Conservation (phyloP, 1,284 basidiomycete species). For the Stereum hirsutum region DNA sequence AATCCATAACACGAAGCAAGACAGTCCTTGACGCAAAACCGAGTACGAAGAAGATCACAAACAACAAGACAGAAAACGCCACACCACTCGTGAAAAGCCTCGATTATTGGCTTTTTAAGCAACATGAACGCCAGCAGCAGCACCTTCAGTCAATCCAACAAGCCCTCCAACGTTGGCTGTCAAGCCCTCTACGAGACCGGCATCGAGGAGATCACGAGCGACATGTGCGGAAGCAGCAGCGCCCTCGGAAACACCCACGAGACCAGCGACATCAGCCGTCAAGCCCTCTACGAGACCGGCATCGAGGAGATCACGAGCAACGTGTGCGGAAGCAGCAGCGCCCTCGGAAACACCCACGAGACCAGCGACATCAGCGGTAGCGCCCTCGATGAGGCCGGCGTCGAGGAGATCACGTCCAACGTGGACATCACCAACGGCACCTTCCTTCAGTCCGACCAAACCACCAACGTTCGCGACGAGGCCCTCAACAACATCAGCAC, state of each 20-base stretch:
- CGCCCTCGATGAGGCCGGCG: neutral
- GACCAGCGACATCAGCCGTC: neutral
- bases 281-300: neutral
- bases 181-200: neutral
- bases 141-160: slow-evolving; percentile 1
- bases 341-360: slow-evolving; percentile 4
- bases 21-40: too few relatives aligned
- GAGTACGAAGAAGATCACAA: too few relatives aligned
- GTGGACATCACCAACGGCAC: neutral
- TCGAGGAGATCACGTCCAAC: slow-evolving; percentile 5
- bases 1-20: too few relatives aligned
- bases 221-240: neutral
- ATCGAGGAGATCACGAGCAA: slow-evolving; percentile 1
- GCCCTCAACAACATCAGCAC: slow-evolving; percentile 1
- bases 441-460: slow-evolving; percentile 4
- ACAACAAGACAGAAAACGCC: too few relatives aligned
- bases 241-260: slow-evolving; percentile 3
- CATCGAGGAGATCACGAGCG: neutral
- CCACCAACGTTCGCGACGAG: slow-evolving; percentile 1
- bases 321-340: neutral
- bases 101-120: neutral
- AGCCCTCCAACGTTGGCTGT: neutral
- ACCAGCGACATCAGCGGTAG: slow-evolving; percentile 1
- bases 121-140: neutral
- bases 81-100: too few relatives aligned